Percentiles rank a stretch among this genome's conserved stretches.
phyloP scores from a whole-genome alignment of 192 early-diverging fungal species.

The Backusella tarrabulga region DNA sequence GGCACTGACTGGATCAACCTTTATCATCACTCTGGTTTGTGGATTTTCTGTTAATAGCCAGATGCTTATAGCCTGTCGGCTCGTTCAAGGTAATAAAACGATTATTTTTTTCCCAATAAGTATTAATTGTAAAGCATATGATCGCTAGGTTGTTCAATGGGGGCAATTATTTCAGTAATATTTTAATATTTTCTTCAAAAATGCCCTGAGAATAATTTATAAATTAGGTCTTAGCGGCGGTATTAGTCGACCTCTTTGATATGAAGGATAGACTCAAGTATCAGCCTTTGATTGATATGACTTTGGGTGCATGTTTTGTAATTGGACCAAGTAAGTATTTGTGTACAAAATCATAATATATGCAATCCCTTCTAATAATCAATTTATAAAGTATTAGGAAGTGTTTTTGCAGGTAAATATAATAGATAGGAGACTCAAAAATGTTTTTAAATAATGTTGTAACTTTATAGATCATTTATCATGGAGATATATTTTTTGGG shows the following conservation, averaged over 20 bases:
- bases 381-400: background rate
- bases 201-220: background rate
- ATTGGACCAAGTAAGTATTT: background rate
- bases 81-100: background rate
- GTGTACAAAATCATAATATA: no score
- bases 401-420: background rate
- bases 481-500: background rate
- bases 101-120: background rate
- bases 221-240: background rate
- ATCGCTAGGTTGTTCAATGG: background rate
- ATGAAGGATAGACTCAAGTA: background rate
- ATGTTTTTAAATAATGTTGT: background rate
- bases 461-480: background rate
- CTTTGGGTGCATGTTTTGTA: background rate
- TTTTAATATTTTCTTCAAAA: background rate
- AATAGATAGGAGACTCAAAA: background rate
- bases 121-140: background rate
- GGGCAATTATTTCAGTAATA: background rate
- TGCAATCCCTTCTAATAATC: background rate
- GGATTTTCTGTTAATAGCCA: background rate
- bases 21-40: background rate
- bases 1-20: background rate
- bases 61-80: background rate
- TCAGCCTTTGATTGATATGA: background rate
- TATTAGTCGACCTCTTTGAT: background rate